These are phyloP conservation scores for Trichophyton benhamiae DNA, from an alignment of 2,329 filamentous ascomycete species.

Conservation along the genomic window DNA sequence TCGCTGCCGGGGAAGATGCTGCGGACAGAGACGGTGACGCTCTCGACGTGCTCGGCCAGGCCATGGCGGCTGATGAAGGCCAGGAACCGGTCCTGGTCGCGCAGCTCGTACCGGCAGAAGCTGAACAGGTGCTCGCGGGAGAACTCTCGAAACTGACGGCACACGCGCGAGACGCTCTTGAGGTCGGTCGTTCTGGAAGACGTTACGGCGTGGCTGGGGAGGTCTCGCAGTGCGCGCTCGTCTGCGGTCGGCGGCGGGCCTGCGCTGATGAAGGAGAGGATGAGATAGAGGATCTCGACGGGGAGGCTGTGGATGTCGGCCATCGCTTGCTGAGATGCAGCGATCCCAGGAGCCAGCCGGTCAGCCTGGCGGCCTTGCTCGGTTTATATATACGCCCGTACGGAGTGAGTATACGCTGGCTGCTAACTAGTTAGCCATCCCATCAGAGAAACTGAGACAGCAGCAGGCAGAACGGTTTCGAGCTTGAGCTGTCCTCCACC, in stretches of 20 bases:
- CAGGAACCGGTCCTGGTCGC: constrained; percentile 25
- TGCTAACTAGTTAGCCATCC: background rate
- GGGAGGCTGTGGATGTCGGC: constrained; percentile 34
- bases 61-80: constrained; percentile 25
- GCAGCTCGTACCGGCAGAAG: constrained; percentile 34
- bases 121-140: constrained; percentile 47
- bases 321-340: background rate
- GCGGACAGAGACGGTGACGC: constrained; percentile 35
- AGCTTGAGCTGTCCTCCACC: background rate
- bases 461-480: background rate
- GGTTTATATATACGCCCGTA: too few relatives aligned
- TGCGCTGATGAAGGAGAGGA: constrained; percentile 44
- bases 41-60: constrained; percentile 33
- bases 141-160: constrained; percentile 41
- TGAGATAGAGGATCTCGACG: constrained; percentile 47
- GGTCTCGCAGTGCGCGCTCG: constrained; percentile 32
- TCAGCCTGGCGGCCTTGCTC: too few relatives aligned
- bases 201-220: constrained; percentile 37
- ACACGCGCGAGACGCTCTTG: constrained; percentile 46
- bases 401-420: background rate
- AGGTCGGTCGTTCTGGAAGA: constrained; percentile 30
- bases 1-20: constrained; percentile 29
- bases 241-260: constrained; percentile 37
- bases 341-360: too few relatives aligned
- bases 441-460: background rate